A percentile compares a stretch with the other conserved stretches of the same genome.
phyloP scores from a whole-genome alignment of 2,329 filamentous ascomycete species.

The Cladosporium sp. region DNA sequence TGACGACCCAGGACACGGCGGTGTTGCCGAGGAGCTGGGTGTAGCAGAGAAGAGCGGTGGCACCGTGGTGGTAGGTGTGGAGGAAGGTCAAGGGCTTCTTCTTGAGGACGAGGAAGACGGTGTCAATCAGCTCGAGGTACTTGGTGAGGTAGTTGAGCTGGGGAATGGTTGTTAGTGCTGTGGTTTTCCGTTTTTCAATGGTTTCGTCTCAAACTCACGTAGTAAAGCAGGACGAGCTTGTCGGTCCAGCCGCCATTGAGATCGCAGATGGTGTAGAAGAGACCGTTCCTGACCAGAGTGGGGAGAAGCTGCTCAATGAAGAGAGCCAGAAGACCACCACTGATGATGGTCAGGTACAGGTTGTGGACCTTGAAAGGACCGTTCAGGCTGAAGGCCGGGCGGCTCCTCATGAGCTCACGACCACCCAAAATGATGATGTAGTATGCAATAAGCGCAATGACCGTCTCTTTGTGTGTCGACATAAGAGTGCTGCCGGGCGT shows the following conservation, averaged over 20 bases:
- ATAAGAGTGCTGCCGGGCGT: constrained; percentile 78
- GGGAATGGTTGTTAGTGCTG: constrained; percentile 28
- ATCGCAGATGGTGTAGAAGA: constrained; percentile 88
- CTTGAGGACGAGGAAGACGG: constrained; percentile 96
- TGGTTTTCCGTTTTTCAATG: not conserved
- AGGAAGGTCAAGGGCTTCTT: constrained; percentile 99
- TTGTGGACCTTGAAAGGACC: constrained; percentile 94
- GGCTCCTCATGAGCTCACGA: constrained; percentile 85
- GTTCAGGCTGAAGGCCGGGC: constrained; percentile 83
- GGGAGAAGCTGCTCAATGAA: constrained; percentile 91
- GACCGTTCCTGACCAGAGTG: constrained; percentile 73
- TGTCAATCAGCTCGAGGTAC: constrained; percentile 93
- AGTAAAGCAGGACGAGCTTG: constrained; percentile 91
- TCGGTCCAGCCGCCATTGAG: constrained; percentile 86
- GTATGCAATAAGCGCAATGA: constrained; percentile 80
- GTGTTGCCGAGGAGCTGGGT: constrained; percentile 67
- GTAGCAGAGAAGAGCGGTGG: constrained; percentile 64
- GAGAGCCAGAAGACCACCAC: constrained; percentile 73
- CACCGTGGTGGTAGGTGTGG: constrained; percentile 98
- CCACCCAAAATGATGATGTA: constrained; percentile 93
- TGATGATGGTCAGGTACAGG: constrained; percentile 86
- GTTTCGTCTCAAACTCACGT: constrained; percentile 62
- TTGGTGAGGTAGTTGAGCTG: constrained; percentile 98
- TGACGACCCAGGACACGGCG: constrained; percentile 91
- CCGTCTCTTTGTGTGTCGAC: constrained; percentile 83